Percentiles rank a stretch among this genome's conserved stretches.
These are phyloP conservation scores for Bipolaris oryzae DNA, from an alignment of 2,329 filamentous ascomycete genomes.

Conservation along the genomic window DNA sequence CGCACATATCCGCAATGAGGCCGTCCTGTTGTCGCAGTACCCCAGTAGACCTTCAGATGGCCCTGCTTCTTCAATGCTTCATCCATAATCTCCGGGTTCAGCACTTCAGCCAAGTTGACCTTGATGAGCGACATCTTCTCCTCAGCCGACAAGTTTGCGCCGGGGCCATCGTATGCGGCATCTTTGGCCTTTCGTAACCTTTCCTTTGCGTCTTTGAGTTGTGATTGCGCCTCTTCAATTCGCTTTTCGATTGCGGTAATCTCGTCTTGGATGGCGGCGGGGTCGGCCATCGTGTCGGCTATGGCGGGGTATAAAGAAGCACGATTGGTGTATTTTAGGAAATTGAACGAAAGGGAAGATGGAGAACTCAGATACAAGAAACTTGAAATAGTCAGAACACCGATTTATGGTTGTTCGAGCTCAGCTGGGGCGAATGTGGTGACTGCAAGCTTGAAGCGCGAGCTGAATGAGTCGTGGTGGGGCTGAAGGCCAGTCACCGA, in stretches of 20 bases:
- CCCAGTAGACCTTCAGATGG: slow-evolving; percentile 84
- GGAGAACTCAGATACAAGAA: background rate
- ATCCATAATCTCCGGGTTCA: slow-evolving; percentile 85
- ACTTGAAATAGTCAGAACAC: background rate
- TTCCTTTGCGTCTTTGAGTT: slow-evolving; percentile 39
- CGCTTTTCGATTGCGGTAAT: slow-evolving; percentile 43
- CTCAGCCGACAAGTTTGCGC: slow-evolving; percentile 51
- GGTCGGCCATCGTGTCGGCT: slow-evolving; percentile 41
- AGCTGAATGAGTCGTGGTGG: slow-evolving; percentile 29
- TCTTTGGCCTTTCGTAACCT: slow-evolving; percentile 35
- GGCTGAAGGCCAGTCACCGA: slow-evolving; percentile 16
- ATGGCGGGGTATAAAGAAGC: slow-evolving; percentile 40
- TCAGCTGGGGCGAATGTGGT: slow-evolving; percentile 16
- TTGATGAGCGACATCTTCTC: slow-evolving; percentile 78
- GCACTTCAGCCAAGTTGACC: slow-evolving; percentile 79
- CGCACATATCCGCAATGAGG: slow-evolving; percentile 82
- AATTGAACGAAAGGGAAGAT: background rate
- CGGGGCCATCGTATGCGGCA: slow-evolving; percentile 26
- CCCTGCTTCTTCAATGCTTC: slow-evolving; percentile 69
- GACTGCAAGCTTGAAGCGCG: slow-evolving; percentile 15
- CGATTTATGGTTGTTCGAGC: slow-evolving; percentile 4
- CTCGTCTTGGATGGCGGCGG: slow-evolving; percentile 39
- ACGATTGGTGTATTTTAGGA: slow-evolving; percentile 22
- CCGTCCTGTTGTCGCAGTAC: slow-evolving; percentile 82
- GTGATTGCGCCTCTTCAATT: slow-evolving; percentile 37